Percentiles rank a stretch among this genome's conserved stretches.
These are phyloP conservation scores for Aspergillus bridgeri DNA, from an alignment of 495 filamentous ascomycete genomes.

Conservation along the genomic window DNA sequence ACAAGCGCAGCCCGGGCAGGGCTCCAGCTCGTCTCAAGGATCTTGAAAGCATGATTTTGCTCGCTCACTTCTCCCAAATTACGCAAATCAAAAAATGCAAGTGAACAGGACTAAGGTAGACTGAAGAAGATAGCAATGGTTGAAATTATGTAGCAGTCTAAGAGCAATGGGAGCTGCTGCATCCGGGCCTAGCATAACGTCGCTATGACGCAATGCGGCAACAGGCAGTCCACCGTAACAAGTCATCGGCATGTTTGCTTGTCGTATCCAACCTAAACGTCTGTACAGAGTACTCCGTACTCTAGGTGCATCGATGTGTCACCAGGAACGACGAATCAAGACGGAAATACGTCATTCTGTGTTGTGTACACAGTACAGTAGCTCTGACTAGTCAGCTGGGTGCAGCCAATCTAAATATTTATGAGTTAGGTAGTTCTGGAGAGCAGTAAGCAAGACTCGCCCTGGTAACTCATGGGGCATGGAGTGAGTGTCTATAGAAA, in stretches of 20 bases:
- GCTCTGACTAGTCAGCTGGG: too few relatives aligned
- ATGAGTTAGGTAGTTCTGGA: too few relatives aligned
- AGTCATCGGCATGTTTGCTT: background rate
- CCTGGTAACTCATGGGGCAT: too few relatives aligned
- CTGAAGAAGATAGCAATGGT: background rate
- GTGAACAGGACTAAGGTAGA: background rate
- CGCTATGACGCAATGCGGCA: conserved; percentile 1
- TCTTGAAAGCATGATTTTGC: conserved; percentile 4
- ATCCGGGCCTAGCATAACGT: background rate
- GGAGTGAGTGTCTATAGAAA: too few relatives aligned
- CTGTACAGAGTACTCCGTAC: too few relatives aligned
- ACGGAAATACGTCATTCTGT: too few relatives aligned
- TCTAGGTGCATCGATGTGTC: too few relatives aligned
- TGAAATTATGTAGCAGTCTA: background rate
- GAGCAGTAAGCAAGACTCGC: too few relatives aligned
- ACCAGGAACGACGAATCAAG: too few relatives aligned
- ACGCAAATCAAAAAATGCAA: background rate
- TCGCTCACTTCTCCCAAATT: background rate
- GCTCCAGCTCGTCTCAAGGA: conserved; percentile 5
- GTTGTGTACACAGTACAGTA: too few relatives aligned
- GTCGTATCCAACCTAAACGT: too few relatives aligned
- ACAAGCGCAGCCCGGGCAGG: conserved; percentile 5
- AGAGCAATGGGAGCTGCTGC: background rate
- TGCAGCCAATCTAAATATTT: too few relatives aligned
- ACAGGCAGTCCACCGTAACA: background rate